Base-by-base conservation (phyloP, 106 monocot genomes). In the Platanthera guangdongensis region DNA sequence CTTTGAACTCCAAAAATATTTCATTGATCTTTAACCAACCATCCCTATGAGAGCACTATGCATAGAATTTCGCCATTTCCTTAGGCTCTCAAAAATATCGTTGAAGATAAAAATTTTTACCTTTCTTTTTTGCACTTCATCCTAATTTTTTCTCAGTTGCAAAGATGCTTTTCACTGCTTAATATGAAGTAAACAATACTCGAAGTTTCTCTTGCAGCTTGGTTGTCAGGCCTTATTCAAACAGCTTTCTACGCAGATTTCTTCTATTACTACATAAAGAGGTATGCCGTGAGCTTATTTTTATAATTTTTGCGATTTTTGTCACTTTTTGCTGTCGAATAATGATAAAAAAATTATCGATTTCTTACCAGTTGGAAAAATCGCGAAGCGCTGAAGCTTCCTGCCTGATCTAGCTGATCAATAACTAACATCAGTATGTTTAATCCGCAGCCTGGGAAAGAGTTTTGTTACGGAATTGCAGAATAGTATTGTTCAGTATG, bases 191-290 rank as follows among this genome's bases (percentile, higher is more conserved):
- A 39, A 53, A 25, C 25, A 25, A 62, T 16, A 15, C 47, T 47
- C 47, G 15, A 72, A 16, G 7, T 18, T 70, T 70, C 1, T 50
- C 22, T 21, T 72, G 19, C 72, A 72, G 72, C 72, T 22, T 72
- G 72, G 72, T 21, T 72, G 22, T 72, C 72, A 6, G 72, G 72
- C 22, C 72, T 72, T 51, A 10, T 72, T 72, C 72, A 72, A 72
- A 72, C 72, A 51, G 72, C 21, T 50, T 22, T 72, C 22, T 72
- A 72, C 22, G 51, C 72, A 9, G 72, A 72, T 72, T 72, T 72
- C 72, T 72, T 72, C 72, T 72, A 72, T 72, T 72, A 72, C 22
- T 72, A 72, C 72, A 72, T 72, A 50, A 72, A 51, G 21, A 72
- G 72, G 51, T 72, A 19, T 22, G 32, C 16, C 25, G 25, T 22